Percentiles rank a stretch among this genome's conserved stretches.
Evolutionary conservation across 495 filamentous ascomycete genomes (phyloP).

Genomic region (Neurospora discreta): DNA sequence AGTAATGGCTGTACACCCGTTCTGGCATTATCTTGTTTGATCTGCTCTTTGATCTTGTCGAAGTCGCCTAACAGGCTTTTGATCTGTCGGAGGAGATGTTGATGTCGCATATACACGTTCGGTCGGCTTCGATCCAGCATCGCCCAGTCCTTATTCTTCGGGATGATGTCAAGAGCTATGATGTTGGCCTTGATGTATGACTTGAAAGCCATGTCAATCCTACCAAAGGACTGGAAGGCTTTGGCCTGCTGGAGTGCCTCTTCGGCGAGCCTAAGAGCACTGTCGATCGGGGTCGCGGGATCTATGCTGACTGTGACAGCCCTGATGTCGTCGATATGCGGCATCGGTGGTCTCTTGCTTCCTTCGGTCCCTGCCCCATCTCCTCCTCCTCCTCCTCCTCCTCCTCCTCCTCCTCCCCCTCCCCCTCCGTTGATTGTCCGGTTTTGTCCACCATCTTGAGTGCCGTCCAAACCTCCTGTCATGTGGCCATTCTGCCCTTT

Average conservation of each 20-base stretch:
- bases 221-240: constrained; percentile 38
- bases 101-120: constrained; percentile 27
- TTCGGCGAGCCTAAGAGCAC: constrained; percentile 39
- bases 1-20: constrained; percentile 35
- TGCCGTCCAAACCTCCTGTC: background rate
- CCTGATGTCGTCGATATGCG: constrained; percentile 67
- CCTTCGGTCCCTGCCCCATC: constrained; percentile 1
- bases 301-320: constrained; percentile 33
- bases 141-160: constrained; percentile 31
- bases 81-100: constrained; percentile 30
- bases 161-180: constrained; percentile 56
- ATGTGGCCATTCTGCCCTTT: constrained; percentile 1
- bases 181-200: constrained; percentile 75
- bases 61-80: constrained; percentile 33
- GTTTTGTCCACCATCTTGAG: background rate
- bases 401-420: background rate
- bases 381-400: background rate
- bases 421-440: background rate
- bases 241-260: constrained; percentile 38
- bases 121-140: constrained; percentile 13
- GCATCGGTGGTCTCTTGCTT: constrained; percentile 34
- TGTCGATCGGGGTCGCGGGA: constrained; percentile 34
- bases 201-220: constrained; percentile 39
- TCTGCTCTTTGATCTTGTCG: constrained; percentile 50
- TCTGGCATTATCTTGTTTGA: constrained; percentile 53